Conservation (phyloP, 768 basidiomycete genomes). For the Boletus reticuloceps region DNA sequence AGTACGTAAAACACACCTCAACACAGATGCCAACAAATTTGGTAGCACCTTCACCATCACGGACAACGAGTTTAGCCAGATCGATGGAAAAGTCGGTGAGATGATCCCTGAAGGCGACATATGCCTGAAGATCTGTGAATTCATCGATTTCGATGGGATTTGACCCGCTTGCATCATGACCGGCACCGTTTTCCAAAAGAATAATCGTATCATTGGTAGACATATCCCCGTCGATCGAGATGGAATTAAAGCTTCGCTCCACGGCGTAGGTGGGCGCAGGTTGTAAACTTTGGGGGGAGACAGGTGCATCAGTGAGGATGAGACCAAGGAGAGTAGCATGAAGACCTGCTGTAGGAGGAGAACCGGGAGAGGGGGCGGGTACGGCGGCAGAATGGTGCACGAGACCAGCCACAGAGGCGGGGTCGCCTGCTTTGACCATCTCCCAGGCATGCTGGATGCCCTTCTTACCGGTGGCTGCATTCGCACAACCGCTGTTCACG, state of each 20-base stretch:
- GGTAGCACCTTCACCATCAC: no score
- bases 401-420: conserved; percentile 24
- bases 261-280: conserved; percentile 88
- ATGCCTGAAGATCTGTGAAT: conserved; percentile 56
- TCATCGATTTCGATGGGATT: conserved; percentile 64
- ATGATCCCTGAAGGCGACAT: no score
- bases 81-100: no score
- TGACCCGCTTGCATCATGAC: conserved; percentile 39
- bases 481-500: conserved; percentile 96
- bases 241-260: conserved; percentile 93
- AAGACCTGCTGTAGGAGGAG: conserved; percentile 40
- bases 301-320: conserved; percentile 87
- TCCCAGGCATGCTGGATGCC: conserved; percentile 91
- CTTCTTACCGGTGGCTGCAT: conserved; percentile 93
- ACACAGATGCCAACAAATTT: no score
- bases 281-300: conserved; percentile 80
- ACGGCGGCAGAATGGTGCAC: conserved; percentile 11
- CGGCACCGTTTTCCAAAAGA: conserved; percentile 89
- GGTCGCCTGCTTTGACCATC: no score
- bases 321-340: conserved; percentile 96
- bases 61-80: no score
- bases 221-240: conserved; percentile 98
- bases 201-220: conserved; percentile 95
- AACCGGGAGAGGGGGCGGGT: not conserved
- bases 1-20: no score